Evolutionary conservation across 768 basidiomycete species (phyloP).

Genomic region (Auriculariales sp.): DNA sequence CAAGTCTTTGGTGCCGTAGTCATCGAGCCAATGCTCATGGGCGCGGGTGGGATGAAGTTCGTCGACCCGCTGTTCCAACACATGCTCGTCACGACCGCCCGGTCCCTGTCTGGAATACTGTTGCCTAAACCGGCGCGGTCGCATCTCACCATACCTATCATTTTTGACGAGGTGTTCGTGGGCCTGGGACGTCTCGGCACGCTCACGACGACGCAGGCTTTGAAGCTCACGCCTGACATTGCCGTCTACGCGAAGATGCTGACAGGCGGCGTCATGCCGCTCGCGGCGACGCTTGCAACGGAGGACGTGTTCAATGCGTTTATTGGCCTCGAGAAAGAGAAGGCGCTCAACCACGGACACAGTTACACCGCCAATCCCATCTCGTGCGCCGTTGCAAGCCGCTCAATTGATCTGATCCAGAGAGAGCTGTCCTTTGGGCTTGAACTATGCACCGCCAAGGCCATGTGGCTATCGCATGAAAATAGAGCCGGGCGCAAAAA

Average conservation of each 20-base stretch:
- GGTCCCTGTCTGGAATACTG: constrained; percentile 25
- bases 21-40: constrained; percentile 85
- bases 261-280: constrained; percentile 82
- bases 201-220: constrained; percentile 28
- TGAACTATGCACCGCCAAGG: constrained; percentile 32
- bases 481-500: constrained; percentile 33
- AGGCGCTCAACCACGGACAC: constrained; percentile 86
- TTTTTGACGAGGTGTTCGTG: constrained; percentile 93
- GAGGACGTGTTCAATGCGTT: constrained; percentile 73
- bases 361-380: constrained; percentile 91
- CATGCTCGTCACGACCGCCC: constrained; percentile 67
- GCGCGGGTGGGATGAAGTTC: constrained; percentile 94
- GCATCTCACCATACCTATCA: constrained; percentile 70
- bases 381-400: constrained; percentile 83
- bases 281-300: constrained; percentile 73
- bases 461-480: constrained; percentile 29
- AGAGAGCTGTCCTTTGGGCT: constrained; percentile 35
- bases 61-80: constrained; percentile 95
- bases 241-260: constrained; percentile 87
- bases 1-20: constrained; percentile 46
- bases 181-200: constrained; percentile 84
- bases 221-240: constrained; percentile 49
- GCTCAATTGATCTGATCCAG: constrained; percentile 53
- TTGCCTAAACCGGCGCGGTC: constrained; percentile 10
- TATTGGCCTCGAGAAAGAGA: constrained; percentile 54